These are phyloP conservation scores for Talaromyces sp. DNA, from an alignment of 2,329 filamentous ascomycete genomes.

Conservation along the genomic window DNA sequence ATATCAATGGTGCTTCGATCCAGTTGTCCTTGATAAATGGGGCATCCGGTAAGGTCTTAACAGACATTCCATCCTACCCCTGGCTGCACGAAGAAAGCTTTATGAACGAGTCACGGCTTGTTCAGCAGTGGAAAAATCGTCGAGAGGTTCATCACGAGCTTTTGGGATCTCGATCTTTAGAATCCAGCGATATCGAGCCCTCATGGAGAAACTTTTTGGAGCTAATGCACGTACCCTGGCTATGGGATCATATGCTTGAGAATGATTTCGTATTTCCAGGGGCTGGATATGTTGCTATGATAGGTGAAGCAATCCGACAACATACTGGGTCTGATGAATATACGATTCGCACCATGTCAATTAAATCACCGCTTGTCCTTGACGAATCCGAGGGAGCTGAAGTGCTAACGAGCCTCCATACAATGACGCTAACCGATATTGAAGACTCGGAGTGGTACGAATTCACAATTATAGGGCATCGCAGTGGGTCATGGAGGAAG, in stretches of 20 bases:
- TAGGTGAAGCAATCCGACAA: constrained; percentile 18
- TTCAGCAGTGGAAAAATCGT: neutral
- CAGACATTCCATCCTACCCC: constrained; percentile 15
- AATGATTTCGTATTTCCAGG: constrained; percentile 25
- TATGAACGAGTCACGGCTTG: constrained; percentile 15
- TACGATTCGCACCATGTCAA: neutral
- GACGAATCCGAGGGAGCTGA: neutral
- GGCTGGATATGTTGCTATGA: constrained; percentile 23
- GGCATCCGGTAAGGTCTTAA: neutral
- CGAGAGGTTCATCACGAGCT: constrained; percentile 7
- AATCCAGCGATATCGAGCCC: constrained; percentile 16
- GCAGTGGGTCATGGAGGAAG: neutral
- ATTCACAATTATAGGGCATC: neutral
- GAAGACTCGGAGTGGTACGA: neutral
- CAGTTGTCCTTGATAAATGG: no score
- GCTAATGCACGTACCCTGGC: constrained; percentile 27
- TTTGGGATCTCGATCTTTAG: constrained; percentile 12
- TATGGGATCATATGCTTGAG: constrained; percentile 27
- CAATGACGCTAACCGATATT: neutral
- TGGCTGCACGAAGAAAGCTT: constrained; percentile 14
- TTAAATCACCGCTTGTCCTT: neutral
- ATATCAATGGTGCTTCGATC: no score
- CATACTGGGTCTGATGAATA: no score
- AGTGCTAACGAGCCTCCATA: neutral
- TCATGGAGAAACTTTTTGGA: constrained; percentile 27